Base-by-base conservation (phyloP, 2,329 filamentous ascomycete species). In the Domatiomyces catenatus region DNA sequence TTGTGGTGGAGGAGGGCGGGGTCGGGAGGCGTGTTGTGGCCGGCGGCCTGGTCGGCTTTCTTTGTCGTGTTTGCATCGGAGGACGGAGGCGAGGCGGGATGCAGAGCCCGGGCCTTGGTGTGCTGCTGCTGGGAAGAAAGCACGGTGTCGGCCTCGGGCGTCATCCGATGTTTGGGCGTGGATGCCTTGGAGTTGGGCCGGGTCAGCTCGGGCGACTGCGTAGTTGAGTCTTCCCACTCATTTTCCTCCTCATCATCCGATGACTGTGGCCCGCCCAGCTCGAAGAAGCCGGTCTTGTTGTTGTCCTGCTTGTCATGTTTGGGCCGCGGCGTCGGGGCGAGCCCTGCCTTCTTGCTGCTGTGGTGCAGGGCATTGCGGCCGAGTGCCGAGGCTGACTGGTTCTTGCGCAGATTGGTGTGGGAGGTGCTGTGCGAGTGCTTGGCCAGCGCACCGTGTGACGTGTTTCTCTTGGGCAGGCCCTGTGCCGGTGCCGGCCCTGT, bases 181-280 rank as follows among this genome's bases (percentile, higher is more conserved):
- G 58, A 57, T 20, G 54, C 55, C 48, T 57, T 58, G 10, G 70
- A 72, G 54, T 69, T 69, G 49, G 68, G 67, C 52, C 70, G 62
- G 10, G 69, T 72, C 52, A 69, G 69, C 55, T 70, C 68, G 28
- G 70, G 69, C 17, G 70, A 72, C 54, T 70, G 67, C 19, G 69
- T 71, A 22, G 68, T 70, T 18, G 60, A 63, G 58, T 72, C 69
- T 54, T 71, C 69, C 69, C 70, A 72, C 54, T 71, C 70, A 52
- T 61, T 67, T 53, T 71, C 69, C 42, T 61, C 61, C 51, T 62
- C 58, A 54, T 69, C 67, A 49, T 64, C 66, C 39, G 67, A 66
- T 15, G 68, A 66, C 15, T 49, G 56, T 15, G 32, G 32, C 50
- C 67, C 67, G 3, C 63, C 70, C 42, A 72, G 57, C 52, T 71